Evolutionary conservation across 2,329 filamentous ascomycete species (phyloP).

Genomic region (Cladobotryum protrusum): DNA sequence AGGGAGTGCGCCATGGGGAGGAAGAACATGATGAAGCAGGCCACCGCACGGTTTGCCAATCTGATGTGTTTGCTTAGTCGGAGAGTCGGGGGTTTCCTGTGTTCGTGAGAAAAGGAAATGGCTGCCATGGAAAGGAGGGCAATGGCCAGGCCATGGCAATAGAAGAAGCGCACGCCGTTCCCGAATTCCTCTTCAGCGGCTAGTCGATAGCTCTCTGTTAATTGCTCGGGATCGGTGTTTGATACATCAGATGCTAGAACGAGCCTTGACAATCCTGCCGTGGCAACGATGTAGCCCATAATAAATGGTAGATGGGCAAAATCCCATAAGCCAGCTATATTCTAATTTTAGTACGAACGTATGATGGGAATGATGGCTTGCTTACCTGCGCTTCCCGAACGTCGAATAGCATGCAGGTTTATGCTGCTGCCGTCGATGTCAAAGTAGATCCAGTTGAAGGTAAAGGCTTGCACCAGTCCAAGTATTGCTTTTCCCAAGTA

Average conservation of each 20-base stretch:
- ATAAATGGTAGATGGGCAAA: constrained; percentile 55
- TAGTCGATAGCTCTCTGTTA: constrained; percentile 45
- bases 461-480: constrained; percentile 51
- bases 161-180: constrained; percentile 53
- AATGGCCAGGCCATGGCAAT: constrained; percentile 55
- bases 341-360: constrained; percentile 6
- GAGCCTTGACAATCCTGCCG: constrained; percentile 50
- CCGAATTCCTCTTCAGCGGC: constrained; percentile 46
- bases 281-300: constrained; percentile 55
- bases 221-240: constrained; percentile 39
- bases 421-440: constrained; percentile 54
- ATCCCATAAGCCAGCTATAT: constrained; percentile 45
- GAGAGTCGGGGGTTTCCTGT: constrained; percentile 44
- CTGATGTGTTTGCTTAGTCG: constrained; percentile 46
- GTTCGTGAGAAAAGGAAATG: constrained; percentile 50
- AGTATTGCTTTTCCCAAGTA: constrained; percentile 58
- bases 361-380: not conserved
- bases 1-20: constrained; percentile 45
- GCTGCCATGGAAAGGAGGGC: constrained; percentile 48
- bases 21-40: constrained; percentile 48
- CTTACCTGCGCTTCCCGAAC: constrained; percentile 39
- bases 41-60: constrained; percentile 41
- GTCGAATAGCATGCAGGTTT: constrained; percentile 54
- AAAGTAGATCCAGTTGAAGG: constrained; percentile 59
- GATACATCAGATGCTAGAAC: constrained; percentile 52